Conservation (phyloP, 768 basidiomycete genomes). For the Kwoniella sp. region DNA sequence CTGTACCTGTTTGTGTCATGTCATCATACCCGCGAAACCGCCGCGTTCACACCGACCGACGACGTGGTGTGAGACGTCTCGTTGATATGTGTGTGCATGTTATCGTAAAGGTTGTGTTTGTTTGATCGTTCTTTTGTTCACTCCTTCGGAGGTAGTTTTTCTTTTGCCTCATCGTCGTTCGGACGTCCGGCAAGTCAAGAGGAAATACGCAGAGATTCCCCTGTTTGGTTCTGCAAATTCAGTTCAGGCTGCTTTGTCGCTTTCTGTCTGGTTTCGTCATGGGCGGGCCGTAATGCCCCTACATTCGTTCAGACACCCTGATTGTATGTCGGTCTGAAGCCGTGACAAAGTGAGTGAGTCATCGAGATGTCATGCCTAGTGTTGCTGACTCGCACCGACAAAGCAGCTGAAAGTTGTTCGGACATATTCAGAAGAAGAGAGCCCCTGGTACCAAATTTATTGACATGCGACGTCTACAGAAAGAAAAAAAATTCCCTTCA, state of each 20-base stretch:
- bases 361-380: not conserved
- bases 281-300: not conserved
- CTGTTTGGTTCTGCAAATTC: too few species aligned
- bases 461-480: not conserved
- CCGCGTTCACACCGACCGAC: too few species aligned
- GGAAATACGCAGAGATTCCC: not conserved
- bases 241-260: too few species aligned
- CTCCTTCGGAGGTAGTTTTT: not conserved
- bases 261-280: not conserved
- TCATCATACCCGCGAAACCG: too few species aligned
- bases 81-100: too few species aligned
- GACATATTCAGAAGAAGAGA: not conserved
- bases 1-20: not conserved
- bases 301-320: not conserved
- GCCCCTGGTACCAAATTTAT: not conserved
- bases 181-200: too few species aligned
- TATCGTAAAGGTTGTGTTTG: too few species aligned
- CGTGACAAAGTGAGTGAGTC: not conserved
- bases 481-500: too few species aligned
- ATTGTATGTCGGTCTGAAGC: not conserved
- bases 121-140: not conserved
- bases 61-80: too few species aligned
- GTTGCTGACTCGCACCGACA: too few species aligned
- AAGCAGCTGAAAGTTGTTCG: not conserved
- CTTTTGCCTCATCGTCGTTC: not conserved